phyloP scores from a whole-genome alignment of 208 protist genomes.

The Trypanosoma grayi region DNA sequence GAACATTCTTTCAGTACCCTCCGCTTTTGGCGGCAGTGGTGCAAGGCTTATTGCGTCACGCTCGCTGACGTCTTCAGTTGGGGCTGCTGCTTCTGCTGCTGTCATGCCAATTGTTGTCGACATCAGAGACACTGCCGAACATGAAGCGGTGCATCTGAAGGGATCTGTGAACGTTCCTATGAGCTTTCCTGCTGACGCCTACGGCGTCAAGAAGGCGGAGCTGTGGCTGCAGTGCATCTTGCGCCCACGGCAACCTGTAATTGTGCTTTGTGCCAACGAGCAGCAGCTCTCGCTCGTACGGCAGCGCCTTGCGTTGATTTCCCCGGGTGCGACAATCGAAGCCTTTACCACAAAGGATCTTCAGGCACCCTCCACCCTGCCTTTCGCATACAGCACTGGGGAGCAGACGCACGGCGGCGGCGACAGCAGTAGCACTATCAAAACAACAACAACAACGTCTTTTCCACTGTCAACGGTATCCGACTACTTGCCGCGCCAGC shows the following conservation, averaged over 20 bases:
- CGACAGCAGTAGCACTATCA: too few relatives aligned
- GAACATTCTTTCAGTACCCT: conserved; percentile 39
- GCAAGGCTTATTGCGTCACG: not conserved
- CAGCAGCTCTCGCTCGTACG: conserved; percentile 26
- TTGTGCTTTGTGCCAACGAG: conserved; percentile 38
- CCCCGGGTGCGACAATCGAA: conserved; percentile 25
- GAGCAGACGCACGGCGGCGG: too few relatives aligned
- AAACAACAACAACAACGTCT: not conserved
- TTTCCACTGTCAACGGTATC: conserved; percentile 5
- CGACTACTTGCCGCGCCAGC: conserved; percentile 12
- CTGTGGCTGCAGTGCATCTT: conserved; percentile 80
- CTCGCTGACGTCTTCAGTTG: not conserved
- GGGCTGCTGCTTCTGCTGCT: not conserved
- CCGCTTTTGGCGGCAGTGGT: conserved; percentile 14
- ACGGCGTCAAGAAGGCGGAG: conserved; percentile 72
- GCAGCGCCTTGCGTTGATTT: conserved; percentile 35
- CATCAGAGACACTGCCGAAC: conserved; percentile 41
- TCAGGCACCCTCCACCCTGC: not conserved
- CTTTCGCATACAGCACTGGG: too few relatives aligned
- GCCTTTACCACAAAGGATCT: conserved; percentile 43
- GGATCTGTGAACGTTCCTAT: conserved; percentile 69
- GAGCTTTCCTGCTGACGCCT: conserved; percentile 64
- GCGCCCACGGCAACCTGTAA: conserved; percentile 50
- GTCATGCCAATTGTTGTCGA: conserved; percentile 47
- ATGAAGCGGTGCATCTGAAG: conserved; percentile 51